phyloP scores from a whole-genome alignment of 768 basidiomycete genomes.

The Tulasnella sp. region DNA sequence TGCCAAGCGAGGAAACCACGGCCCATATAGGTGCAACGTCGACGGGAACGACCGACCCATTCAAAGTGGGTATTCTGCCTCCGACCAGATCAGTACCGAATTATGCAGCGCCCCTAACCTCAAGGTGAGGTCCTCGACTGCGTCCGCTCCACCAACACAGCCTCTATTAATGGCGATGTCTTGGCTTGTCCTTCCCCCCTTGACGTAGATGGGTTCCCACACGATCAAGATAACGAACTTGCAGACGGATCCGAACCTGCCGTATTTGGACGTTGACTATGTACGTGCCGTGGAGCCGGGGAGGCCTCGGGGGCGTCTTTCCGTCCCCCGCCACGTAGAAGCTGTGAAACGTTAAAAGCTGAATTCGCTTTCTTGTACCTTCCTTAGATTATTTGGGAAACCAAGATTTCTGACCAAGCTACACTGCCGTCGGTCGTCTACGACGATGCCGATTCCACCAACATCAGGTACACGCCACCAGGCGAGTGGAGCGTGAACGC shows the following conservation, averaged over 20 bases:
- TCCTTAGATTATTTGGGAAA: neutral
- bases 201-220: conserved; percentile 2
- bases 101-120: neutral
- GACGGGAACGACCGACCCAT: neutral
- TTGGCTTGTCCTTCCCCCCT: neutral
- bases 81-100: neutral
- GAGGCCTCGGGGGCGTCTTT: neutral
- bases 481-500: neutral
- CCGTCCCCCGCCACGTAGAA: neutral
- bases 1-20: conserved; percentile 9
- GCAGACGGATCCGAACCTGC: neutral
- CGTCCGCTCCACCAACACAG: neutral
- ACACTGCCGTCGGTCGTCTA: neutral
- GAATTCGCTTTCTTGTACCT: neutral
- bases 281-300: neutral
- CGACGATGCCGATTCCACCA: neutral
- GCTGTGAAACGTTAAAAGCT: neutral
- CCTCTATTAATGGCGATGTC: neutral
- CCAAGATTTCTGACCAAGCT: neutral
- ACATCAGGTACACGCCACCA: neutral
- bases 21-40: conserved; percentile 13
- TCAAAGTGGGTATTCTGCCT: neutral
- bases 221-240: neutral
- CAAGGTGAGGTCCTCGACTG: neutral
- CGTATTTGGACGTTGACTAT: conserved; percentile 15